Conservation (phyloP, 176 grass and related monocot genomes). For the Puccinellia tenuiflora region DNA sequence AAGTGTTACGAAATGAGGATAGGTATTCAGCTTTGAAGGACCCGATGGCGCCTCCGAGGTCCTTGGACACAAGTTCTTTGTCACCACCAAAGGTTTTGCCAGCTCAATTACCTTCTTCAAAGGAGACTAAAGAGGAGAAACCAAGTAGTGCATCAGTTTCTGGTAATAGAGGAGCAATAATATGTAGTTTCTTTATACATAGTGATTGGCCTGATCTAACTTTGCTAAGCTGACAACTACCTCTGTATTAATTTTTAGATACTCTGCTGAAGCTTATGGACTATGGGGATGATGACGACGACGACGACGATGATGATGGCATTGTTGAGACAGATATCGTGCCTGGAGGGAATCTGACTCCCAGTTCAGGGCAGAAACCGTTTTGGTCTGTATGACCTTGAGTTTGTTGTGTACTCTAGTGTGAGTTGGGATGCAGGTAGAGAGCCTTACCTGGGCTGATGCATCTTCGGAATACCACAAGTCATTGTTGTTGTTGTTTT, state of each 20-base stretch:
- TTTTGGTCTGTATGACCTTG: constrained; percentile 54
- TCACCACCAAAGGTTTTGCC: constrained; percentile 16
- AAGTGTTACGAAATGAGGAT: constrained; percentile 27
- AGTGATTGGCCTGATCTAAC: neutral
- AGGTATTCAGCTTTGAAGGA: constrained; percentile 26
- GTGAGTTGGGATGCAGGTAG: neutral
- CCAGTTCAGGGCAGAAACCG: constrained; percentile 36
- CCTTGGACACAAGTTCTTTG: constrained; percentile 3
- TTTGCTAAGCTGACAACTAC: neutral
- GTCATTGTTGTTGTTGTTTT: neutral
- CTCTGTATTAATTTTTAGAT: constrained; percentile 30
- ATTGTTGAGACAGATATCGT: constrained; percentile 5
- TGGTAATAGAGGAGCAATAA: constrained; percentile 39
- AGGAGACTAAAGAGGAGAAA: constrained; percentile 30
- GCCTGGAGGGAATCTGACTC: constrained; percentile 15
- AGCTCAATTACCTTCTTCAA: constrained; percentile 8
- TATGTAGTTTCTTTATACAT: neutral
- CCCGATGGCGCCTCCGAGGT: neutral
- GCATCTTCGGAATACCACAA: neutral
- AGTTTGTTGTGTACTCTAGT: neutral
- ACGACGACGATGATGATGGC: neutral
- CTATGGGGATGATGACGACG: constrained; percentile 80
- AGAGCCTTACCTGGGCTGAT: neutral
- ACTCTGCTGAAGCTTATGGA: constrained; percentile 84
- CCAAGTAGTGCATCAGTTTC: constrained; percentile 21